These are phyloP conservation scores for Tuber aestivum DNA, from an alignment of 495 filamentous ascomycete species.

Conservation along the genomic window DNA sequence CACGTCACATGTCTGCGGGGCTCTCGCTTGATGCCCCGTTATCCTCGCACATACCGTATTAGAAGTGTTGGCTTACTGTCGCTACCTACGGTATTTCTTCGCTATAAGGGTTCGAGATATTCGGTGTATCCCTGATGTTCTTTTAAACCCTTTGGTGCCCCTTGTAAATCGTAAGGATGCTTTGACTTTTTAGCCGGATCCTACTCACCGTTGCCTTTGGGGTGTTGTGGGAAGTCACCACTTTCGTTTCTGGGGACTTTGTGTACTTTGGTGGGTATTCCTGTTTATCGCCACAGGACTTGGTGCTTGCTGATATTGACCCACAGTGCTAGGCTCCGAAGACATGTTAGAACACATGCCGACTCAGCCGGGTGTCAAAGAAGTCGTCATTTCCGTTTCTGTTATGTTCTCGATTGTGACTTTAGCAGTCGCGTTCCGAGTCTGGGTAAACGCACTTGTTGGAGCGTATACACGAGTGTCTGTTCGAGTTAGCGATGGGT, in stretches of 20 bases:
- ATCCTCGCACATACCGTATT: neutral
- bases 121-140: neutral
- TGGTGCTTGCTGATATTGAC: neutral
- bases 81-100: neutral
- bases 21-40: neutral
- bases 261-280: neutral
- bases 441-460: slow-evolving; percentile 3
- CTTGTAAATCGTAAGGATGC: neutral
- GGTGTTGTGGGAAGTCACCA: neutral
- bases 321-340: neutral
- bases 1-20: slow-evolving; percentile 1
- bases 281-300: neutral
- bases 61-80: neutral
- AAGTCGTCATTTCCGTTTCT: slow-evolving; percentile 7
- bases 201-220: neutral
- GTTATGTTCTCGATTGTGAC: slow-evolving; percentile 7
- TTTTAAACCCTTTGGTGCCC: slow-evolving; percentile 1
- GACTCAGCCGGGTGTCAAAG: neutral
- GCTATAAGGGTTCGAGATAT: neutral
- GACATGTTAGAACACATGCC: neutral
- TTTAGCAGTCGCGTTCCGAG: neutral
- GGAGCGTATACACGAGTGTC: neutral
- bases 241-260: neutral
- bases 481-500: slow-evolving; percentile 13
- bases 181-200: neutral